Evolutionary conservation across 306 rosid genomes (phyloP), one percentile per base, ranked within the genome.

Genomic region (Chamaecrista fasciculata): DNA sequence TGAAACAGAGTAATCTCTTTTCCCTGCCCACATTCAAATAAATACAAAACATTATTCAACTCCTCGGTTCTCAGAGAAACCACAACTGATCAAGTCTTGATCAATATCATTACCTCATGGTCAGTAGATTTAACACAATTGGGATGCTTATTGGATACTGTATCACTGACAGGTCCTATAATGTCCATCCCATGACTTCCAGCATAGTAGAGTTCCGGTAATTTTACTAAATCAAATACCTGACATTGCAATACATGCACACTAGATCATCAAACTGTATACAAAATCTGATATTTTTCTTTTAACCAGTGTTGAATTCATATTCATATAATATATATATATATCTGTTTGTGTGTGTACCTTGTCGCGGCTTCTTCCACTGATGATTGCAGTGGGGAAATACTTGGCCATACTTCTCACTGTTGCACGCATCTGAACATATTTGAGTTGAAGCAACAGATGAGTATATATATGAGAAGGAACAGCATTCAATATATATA

Each of bases 121-220:
- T 85, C 87, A 73, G 74, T 78, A 81, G 87, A 85, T 56, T 78
- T 82, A 18, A 73, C 73, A 83, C 83, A 75, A 73, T 82, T 59
- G 34, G 96, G 90, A 74, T 85, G 83, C 61, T 49, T 66, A 63
- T 52, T 59, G 39, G 80, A 66, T 64, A 75, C 47, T 40, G 80
- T 37, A 21, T 76, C 73, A 69, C 75, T 39, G 50, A 70, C 73
- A 69, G 97, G 92, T 56, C 96, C 91, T 68, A 84, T 79, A 56
- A 94, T 94, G 80, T 94, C 98, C 98, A 94, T 94, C 68, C 98
- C 98, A 81, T 94, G 98, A 81, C 98, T 94, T 64, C 98, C 98
- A 26, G 98, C 98, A 31, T 94, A 94, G 84, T 86, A 86, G 19
- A 94, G 94, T 76, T 90, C 96, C 24, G 85, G 85, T 79, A 94